Percentiles rank a stretch among this genome's conserved stretches.
Evolutionary conservation across 2,329 filamentous ascomycete genomes (phyloP).

Genomic region (Berkeleyomyces rouxiae): DNA sequence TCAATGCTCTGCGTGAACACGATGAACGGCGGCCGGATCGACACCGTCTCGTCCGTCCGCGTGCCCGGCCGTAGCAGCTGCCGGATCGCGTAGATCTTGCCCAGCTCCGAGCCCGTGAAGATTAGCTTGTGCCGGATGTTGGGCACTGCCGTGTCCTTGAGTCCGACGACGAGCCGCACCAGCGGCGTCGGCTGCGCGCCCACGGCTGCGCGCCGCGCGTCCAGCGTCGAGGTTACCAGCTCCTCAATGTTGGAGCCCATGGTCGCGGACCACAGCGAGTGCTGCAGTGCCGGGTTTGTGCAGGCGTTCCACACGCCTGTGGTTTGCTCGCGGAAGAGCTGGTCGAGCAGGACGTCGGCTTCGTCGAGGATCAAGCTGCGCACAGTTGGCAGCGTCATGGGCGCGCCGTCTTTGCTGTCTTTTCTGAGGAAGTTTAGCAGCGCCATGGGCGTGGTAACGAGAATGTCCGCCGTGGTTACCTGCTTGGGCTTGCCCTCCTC

Average conservation of each 20-base stretch:
- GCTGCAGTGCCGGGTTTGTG: conserved; percentile 47
- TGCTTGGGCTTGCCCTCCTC: conserved; percentile 17
- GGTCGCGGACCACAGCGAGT: conserved; percentile 88
- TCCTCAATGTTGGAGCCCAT: conserved; percentile 89
- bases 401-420: conserved; percentile 24
- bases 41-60: conserved; percentile 29
- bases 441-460: conserved; percentile 35
- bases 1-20: conserved; percentile 95
- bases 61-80: conserved; percentile 68
- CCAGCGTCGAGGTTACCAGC: conserved; percentile 52
- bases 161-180: conserved; percentile 76
- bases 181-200: conserved; percentile 31
- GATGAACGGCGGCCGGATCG: conserved; percentile 72
- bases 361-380: conserved; percentile 72
- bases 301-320: conserved; percentile 70
- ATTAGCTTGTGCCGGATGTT: conserved; percentile 78
- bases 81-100: conserved; percentile 79
- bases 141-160: conserved; percentile 90
- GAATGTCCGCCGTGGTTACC: conserved; percentile 21
- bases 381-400: conserved; percentile 46
- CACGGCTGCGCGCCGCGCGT: conserved; percentile 24
- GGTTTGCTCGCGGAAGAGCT: conserved; percentile 79
- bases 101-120: conserved; percentile 83
- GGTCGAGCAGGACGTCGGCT: conserved; percentile 84
- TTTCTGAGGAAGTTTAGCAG: conserved; percentile 53